phyloP scores from a whole-genome alignment of 768 basidiomycete genomes.

The Coprinopsis strossmayeri region DNA sequence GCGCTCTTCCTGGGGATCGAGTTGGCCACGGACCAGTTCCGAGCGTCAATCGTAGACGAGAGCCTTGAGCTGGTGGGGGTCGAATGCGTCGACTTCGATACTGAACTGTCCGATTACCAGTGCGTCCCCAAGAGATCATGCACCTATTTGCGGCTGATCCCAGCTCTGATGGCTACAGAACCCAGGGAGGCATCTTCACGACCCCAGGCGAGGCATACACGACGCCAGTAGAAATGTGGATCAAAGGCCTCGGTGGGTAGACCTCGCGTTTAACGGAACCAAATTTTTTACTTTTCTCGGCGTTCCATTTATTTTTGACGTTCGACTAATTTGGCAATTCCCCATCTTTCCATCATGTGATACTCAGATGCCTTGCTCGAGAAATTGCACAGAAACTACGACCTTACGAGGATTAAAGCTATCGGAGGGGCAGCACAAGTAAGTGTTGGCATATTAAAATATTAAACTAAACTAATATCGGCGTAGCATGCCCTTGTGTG shows the following conservation, averaged over 20 bases:
- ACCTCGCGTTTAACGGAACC: constrained; percentile 43
- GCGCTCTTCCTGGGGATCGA: constrained; percentile 80
- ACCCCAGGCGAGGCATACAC: constrained; percentile 83
- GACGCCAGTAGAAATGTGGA: constrained; percentile 89
- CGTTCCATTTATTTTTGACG: constrained; percentile 17
- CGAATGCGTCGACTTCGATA: constrained; percentile 79
- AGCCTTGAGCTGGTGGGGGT: constrained; percentile 76
- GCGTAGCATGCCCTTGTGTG: constrained; percentile 68
- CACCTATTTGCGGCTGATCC: constrained; percentile 11
- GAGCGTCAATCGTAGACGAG: constrained; percentile 80
- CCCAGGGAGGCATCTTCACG: constrained; percentile 81
- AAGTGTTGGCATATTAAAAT: constrained; percentile 12
- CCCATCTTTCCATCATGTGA: constrained; percentile 27
- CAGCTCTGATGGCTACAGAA: constrained; percentile 35
- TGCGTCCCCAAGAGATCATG: constrained; percentile 34
- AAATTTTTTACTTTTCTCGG: constrained; percentile 43
- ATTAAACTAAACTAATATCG: constrained; percentile 7
- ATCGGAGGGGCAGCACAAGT: constrained; percentile 80
- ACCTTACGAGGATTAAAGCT: constrained; percentile 63
- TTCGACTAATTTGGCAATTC: constrained; percentile 24
- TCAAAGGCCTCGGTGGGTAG: constrained; percentile 72
- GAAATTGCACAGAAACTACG: constrained; percentile 64
- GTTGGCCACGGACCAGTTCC: constrained; percentile 77
- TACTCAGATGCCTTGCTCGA: constrained; percentile 66
- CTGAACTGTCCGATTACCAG: constrained; percentile 76